Percentiles rank a stretch among this genome's conserved stretches.
Conservation (phyloP, 768 basidiomycete species). For the Cystobasidium ongulense region DNA sequence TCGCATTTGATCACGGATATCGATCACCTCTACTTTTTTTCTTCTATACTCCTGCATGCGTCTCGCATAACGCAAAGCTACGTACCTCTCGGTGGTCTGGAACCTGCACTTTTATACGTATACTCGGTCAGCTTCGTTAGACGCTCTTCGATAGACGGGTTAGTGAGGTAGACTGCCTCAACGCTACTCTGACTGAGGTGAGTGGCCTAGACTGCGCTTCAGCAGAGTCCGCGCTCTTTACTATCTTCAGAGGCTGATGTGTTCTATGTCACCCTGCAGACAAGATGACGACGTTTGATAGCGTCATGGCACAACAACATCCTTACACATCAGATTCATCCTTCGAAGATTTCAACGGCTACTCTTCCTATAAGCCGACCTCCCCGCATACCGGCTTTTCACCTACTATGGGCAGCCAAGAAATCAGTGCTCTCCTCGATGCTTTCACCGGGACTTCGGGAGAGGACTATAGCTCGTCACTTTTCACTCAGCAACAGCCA, state of each 20-base stretch:
- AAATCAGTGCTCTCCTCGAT: background rate
- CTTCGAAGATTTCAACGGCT: background rate
- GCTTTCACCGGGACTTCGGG: background rate
- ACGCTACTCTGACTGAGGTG: too few relatives aligned
- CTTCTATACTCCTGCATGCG: background rate
- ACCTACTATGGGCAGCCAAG: background rate
- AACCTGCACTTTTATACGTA: too few relatives aligned
- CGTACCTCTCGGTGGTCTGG: too few relatives aligned
- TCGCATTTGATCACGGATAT: background rate
- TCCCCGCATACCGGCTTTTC: slow-evolving; percentile 2
- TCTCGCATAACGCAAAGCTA: too few relatives aligned
- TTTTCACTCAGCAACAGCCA: background rate
- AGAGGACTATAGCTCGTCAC: background rate
- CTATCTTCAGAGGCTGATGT: background rate
- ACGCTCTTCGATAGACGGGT: too few relatives aligned
- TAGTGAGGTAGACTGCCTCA: too few relatives aligned
- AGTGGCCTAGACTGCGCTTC: too few relatives aligned
- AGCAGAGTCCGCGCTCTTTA: too few relatives aligned
- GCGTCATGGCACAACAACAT: background rate
- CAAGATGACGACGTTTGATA: background rate
- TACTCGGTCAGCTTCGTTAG: too few relatives aligned
- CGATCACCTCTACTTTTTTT: background rate
- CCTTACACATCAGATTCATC: background rate
- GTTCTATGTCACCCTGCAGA: slow-evolving; percentile 10
- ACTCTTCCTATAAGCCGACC: background rate